Conservation (phyloP, 2,329 filamentous ascomycete species). For the Esteya vermicola region DNA sequence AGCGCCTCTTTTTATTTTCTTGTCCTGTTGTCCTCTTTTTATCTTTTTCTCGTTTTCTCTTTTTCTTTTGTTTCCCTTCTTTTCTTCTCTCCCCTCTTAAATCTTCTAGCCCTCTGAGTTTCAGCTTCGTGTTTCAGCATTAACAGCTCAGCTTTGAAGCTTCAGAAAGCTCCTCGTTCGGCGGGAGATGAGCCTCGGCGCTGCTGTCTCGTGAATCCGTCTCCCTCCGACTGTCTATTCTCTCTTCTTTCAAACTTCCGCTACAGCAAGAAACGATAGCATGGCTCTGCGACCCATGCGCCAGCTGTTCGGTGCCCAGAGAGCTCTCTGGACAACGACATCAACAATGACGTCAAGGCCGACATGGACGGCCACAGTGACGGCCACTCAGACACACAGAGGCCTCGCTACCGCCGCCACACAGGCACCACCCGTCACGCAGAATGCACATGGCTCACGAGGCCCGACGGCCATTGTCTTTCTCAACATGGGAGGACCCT, state of each 20-base stretch:
- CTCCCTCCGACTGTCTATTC: too few relatives aligned
- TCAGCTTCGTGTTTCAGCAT: not conserved
- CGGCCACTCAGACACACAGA: too few relatives aligned
- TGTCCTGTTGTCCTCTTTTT: not conserved
- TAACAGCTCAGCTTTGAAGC: not conserved
- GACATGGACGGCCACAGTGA: too few relatives aligned
- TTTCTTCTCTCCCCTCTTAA: not conserved
- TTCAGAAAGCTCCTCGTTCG: too few relatives aligned
- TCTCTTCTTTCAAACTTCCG: too few relatives aligned
- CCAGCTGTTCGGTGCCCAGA: slow-evolving; percentile 5
- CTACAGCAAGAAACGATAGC: too few relatives aligned
- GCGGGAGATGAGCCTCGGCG: not conserved
- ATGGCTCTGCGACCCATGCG: slow-evolving; percentile 24
- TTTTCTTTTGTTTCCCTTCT: not conserved
- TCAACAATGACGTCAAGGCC: not conserved
- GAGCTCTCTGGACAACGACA: not conserved
- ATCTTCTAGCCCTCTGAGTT: not conserved
- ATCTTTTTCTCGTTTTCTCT: not conserved
- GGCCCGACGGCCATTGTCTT: slow-evolving; percentile 97
- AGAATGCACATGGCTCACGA: slow-evolving; percentile 52
- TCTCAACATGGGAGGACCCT: slow-evolving; percentile 96
- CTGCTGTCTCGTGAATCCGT: too few relatives aligned
- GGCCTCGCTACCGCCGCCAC: slow-evolving; percentile 40
- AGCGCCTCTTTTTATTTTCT: not conserved
- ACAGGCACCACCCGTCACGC: slow-evolving; percentile 59